A percentile compares a stretch with the other conserved stretches of the same genome.
Conservation (phyloP, 805 yeast genomes). For the Starmerella sp. region DNA sequence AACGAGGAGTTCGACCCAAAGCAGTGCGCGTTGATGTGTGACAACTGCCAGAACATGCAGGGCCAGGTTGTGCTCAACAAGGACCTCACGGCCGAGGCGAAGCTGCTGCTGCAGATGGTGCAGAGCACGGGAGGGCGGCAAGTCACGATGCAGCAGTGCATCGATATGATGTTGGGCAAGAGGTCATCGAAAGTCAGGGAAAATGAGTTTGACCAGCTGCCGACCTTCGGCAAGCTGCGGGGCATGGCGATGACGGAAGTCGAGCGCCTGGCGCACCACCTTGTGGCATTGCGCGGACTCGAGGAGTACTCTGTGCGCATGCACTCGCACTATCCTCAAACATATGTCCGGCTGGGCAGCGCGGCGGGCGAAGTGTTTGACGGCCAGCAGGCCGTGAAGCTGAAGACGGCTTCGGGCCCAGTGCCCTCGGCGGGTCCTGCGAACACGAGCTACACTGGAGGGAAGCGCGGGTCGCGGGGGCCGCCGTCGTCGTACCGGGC, state of each 20-base stretch:
- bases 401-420: slow-evolving; percentile 14
- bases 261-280: slow-evolving; percentile 71
- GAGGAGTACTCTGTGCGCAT: slow-evolving; percentile 63
- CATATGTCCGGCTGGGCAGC: slow-evolving; percentile 56
- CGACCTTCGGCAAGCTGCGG: slow-evolving; percentile 64
- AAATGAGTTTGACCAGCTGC: slow-evolving; percentile 48
- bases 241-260: slow-evolving; percentile 34
- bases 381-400: slow-evolving; percentile 25
- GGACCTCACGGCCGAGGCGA: slow-evolving; percentile 61
- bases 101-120: slow-evolving; percentile 49
- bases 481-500: neutral
- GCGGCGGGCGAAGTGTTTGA: slow-evolving; percentile 40
- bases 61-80: slow-evolving; percentile 31
- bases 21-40: slow-evolving; percentile 65
- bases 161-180: slow-evolving; percentile 49
- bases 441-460: neutral
- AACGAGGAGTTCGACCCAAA: slow-evolving; percentile 65
- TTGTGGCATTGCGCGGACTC: slow-evolving; percentile 54
- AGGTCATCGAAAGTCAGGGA: slow-evolving; percentile 57
- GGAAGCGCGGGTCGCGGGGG: neutral
- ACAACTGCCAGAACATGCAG: slow-evolving; percentile 52
- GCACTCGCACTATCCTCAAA: slow-evolving; percentile 67
- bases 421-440: neutral
- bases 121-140: slow-evolving; percentile 39
- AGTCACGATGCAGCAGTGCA: slow-evolving; percentile 70